Base-by-base conservation (phyloP, 805 yeast genomes). In the Saccharomycopsis synnaedendra region DNA sequence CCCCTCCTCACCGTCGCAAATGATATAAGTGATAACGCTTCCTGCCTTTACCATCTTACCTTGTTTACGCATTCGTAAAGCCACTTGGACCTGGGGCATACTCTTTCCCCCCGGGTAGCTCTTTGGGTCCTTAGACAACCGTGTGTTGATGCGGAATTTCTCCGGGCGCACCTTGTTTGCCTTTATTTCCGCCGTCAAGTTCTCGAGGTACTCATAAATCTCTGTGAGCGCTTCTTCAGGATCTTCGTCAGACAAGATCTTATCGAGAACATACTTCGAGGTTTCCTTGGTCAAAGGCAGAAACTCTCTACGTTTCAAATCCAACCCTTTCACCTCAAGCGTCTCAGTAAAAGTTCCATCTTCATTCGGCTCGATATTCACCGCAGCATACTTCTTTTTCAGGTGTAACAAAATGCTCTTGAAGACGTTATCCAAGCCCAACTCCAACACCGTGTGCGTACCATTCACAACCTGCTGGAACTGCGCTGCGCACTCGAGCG, bases 281-380 rank as follows among this genome's bases (percentile, higher is more conserved):
- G 85, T 76, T 47, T 90, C 95, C 61, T 89, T 93, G 1, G 97
- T 86, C 44, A 93, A 66, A 44, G 88, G 95, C 67, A 97, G 87
- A 63, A 76, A 93, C 64, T 93, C 99, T 71, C 99, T 86, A 64
- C 98, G 88, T 60, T 77, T 80, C 95, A 93, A 82, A 69, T 93
- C 99, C 44, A 93, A 74, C 59, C 99, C 99, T 63, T 93, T 93
- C 41, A 90, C 96, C 63, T 93, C 97, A 53, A 90, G 69, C 19
- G 67, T 61, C 4, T 80, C 67, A 44, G 66, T 70, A 49, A 82
- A 77, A 7, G 76, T 74, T 7, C 87, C 83, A 37, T 68, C 67
- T 56, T 72, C 71, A 45, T 62, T 67, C 9, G 32, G 44, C 35
- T 40, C 44, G 32, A 47, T 44, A 11, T 47, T 47, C 10, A 49